Base-by-base conservation (phyloP, 2,329 filamentous ascomycete species). In the Cercospora janseana region DNA sequence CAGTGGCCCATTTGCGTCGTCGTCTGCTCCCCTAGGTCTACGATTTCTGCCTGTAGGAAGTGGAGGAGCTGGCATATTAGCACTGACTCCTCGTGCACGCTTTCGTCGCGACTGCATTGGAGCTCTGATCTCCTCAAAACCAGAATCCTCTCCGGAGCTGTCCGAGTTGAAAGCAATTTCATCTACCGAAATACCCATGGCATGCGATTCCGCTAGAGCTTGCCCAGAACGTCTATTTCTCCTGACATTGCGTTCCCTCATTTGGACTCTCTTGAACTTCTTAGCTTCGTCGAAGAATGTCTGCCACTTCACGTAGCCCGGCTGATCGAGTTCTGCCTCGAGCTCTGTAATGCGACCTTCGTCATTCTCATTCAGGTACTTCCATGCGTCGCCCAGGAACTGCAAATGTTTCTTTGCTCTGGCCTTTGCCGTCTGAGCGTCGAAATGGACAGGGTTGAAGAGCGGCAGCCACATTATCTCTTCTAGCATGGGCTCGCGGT, bases 391-490 rank as follows among this genome's bases (percentile, higher is more conserved):
- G 13, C 35, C 15, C 20, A 60, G 13, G n/a, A 45, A 54, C 18
- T 51, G 47, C 49, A 35, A 42, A 20, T 57, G 55, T 27, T 52
- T 23, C 7, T 24, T 26, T 9, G 48, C 13, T 26, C 27, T 46
- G 4, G 43, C 34, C 9, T 23, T 43, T 13, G 4, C 16, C 4
- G 42, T 44, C 4, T 21, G 27, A 3, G 52, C 21, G 10, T 40
- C 18, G 23, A 34, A 51, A 15, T 27, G 5, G 8, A 20, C 24
- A 1, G 42, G 32, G 20, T 57, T 42, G 27, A 37, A 59, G 16
- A 49, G 41, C 10, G 49, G 40, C 2, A 49, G 16, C 57, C 57
- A 59, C 3, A 15, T 12, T 4, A 59, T 29, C 18, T 57, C 55
- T 8, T 38, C 32, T 7, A 32, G 15, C 45, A 50, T 50, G 12